phyloP scores from a whole-genome alignment of 2,329 filamentous ascomycete genomes.

The Monosporascus sp. region DNA sequence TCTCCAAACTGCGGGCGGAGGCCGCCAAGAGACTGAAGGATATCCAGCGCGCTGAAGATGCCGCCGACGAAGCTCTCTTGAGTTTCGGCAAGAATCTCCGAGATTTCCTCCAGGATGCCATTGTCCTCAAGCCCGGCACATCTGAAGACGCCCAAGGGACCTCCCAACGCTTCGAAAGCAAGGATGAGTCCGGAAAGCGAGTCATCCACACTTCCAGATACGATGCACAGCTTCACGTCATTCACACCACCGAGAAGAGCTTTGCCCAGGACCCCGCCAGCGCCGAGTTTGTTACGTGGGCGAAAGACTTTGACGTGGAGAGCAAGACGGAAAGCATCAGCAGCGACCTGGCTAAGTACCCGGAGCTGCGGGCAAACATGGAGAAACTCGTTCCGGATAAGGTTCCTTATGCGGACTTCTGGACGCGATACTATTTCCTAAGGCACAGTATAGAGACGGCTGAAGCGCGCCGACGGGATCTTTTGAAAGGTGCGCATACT shows the following conservation, averaged over 20 bases:
- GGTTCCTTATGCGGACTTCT: conserved; percentile 86
- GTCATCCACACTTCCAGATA: conserved; percentile 93
- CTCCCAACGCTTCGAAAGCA: conserved; percentile 85
- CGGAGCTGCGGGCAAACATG: conserved; percentile 83
- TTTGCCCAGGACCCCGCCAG: conserved; percentile 78
- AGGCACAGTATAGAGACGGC: conserved; percentile 90
- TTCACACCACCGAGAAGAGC: conserved; percentile 78
- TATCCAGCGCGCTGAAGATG: conserved; percentile 87
- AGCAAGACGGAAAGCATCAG: conserved; percentile 81
- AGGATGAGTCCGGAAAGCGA: conserved; percentile 81
- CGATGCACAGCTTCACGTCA: conserved; percentile 92
- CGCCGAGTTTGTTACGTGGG: conserved; percentile 70
- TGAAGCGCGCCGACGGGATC: conserved; percentile 79
- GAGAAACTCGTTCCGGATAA: conserved; percentile 91
- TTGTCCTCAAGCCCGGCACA: conserved; percentile 75
- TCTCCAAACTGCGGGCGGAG: conserved; percentile 71
- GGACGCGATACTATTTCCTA: conserved; percentile 93
- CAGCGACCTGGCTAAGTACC: conserved; percentile 76
- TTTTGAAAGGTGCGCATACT: conserved; percentile 73
- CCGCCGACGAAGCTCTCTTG: conserved; percentile 89
- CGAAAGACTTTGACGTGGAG: conserved; percentile 70
- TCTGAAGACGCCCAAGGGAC: conserved; percentile 43
- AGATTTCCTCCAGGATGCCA: conserved; percentile 85
- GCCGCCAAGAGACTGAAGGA: conserved; percentile 82
- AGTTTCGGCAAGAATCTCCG: conserved; percentile 87